Percentiles rank a stretch among this genome's conserved stretches.
These are phyloP conservation scores for Suhomyces guaymorum DNA, from an alignment of 1,139 yeast species.

Conservation along the genomic window DNA sequence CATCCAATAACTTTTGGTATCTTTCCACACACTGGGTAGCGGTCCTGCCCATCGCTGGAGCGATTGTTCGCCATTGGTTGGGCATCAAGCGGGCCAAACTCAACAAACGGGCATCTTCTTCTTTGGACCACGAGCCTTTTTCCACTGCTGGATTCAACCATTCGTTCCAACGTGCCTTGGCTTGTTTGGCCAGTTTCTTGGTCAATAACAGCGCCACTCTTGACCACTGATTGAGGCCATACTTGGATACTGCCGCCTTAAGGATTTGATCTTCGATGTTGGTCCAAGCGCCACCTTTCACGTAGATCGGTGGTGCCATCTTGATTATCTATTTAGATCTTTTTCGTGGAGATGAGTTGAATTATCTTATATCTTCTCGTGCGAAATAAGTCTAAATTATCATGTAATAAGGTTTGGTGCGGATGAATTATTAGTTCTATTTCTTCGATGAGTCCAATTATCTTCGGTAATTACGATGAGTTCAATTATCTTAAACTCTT, in stretches of 20 bases:
- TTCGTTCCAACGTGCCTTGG: conserved; percentile 91
- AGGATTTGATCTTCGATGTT: conserved; percentile 87
- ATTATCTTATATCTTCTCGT: no score
- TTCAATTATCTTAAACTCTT: no score
- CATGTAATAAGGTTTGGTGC: no score
- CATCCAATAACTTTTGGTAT: conserved; percentile 74
- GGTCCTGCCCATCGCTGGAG: conserved; percentile 78
- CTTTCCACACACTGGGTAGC: conserved; percentile 89
- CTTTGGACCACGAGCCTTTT: conserved; percentile 66
- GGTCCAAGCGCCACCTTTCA: conserved; percentile 90
- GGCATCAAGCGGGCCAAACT: conserved; percentile 72
- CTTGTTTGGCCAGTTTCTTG: conserved; percentile 86
- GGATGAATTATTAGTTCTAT: no score
- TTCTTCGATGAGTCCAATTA: no score
- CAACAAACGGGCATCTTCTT: conserved; percentile 75
- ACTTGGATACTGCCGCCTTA: conserved; percentile 88
- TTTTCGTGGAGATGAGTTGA: no score
- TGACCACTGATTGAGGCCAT: conserved; percentile 94
- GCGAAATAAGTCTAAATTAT: no score
- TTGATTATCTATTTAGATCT: not conserved
- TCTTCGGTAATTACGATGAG: no score
- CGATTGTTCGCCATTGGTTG: conserved; percentile 92
- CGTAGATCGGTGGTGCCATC: conserved; percentile 55
- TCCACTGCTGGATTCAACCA: conserved; percentile 76
- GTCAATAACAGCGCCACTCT: conserved; percentile 85